Base-by-base conservation (phyloP, 495 filamentous ascomycete genomes). In the Eremomyces bilateralis region DNA sequence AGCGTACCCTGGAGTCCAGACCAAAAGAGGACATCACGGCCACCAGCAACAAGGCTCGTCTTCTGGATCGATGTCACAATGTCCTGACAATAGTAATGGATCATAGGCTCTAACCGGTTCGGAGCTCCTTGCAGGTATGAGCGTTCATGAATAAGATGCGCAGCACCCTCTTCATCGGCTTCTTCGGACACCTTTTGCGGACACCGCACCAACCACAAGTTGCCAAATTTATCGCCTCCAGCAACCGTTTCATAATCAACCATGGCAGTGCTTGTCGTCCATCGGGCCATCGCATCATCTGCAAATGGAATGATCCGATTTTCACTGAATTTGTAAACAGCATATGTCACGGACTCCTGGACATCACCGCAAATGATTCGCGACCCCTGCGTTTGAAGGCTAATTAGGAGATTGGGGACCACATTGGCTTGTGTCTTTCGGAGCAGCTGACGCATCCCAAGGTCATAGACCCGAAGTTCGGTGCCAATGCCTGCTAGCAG, bases 181-280 rank as follows among this genome's bases (percentile, higher is more conserved):
- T 90, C 76, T 34, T 85, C 80, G 0, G 77, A 85, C 2, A 73
- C 70, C 51, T 91, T 85, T 40, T 72, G 66, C 0, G 90, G 82
- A 45, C 78, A 85, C 8, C 90, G 76, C 37, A 95, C 51, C 24
- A 95, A 64, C 81, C 82, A 95, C 2, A 99, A 48, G 45, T 95
- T 95, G 30, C 90, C 90, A 41, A 99, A 99, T 50, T 91, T 93
- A 58, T 99, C 90, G 28, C 90, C 90, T 21, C 84, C 88, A 8
- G 82, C 88, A 13, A 77, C 71, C 1, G 85, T 93, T 50, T 95
- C 88, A 55, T 99, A 99, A 50, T 99, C 90, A 1, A 94, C 73
- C 85, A 95, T 93, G 4, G 80, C 65, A 1, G 73, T 78, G 31
- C 73, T 71, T 1, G 79, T 84, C 0, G 80, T 91, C 76, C 79